Percentiles rank a stretch among this genome's conserved stretches.
phyloP scores from a whole-genome alignment of 192 early-diverging fungal species.

The Chytriomyces sp. region DNA sequence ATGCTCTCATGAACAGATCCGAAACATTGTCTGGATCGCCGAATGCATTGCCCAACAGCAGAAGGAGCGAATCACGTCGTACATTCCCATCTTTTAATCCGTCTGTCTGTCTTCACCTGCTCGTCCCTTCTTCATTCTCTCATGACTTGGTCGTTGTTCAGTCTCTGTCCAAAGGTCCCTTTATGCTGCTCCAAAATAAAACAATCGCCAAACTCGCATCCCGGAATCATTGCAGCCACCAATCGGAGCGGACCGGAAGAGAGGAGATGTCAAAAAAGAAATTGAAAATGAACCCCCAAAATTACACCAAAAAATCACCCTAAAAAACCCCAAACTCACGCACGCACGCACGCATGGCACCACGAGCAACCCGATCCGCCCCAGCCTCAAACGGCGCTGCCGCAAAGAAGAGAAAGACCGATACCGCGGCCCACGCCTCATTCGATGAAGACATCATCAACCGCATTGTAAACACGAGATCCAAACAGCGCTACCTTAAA shows the following conservation, averaged over 20 bases:
- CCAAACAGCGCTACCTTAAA: slow-evolving; percentile 11
- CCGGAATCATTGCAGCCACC: too few relatives aligned
- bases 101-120: too few relatives aligned
- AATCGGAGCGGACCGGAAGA: too few relatives aligned
- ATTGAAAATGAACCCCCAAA: too few relatives aligned
- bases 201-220: not conserved
- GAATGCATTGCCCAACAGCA: slow-evolving; percentile 99
- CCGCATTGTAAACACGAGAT: slow-evolving; percentile 12
- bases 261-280: too few relatives aligned
- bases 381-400: not conserved
- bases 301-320: not conserved
- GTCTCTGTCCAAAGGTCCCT: not conserved
- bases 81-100: slow-evolving; percentile 85
- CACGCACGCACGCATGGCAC: not conserved
- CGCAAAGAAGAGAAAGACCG: not conserved
- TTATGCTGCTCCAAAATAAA: not conserved
- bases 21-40: slow-evolving; percentile 98
- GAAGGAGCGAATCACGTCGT: slow-evolving; percentile 93
- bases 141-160: not conserved
- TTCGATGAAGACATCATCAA: slow-evolving; percentile 21
- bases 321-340: not conserved
- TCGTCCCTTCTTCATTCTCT: not conserved
- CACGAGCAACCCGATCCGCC: not conserved
- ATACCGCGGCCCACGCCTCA: not conserved
- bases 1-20: slow-evolving; percentile 51